Conservation (phyloP, 2,329 filamentous ascomycete genomes). For the Apiospora sp. region DNA sequence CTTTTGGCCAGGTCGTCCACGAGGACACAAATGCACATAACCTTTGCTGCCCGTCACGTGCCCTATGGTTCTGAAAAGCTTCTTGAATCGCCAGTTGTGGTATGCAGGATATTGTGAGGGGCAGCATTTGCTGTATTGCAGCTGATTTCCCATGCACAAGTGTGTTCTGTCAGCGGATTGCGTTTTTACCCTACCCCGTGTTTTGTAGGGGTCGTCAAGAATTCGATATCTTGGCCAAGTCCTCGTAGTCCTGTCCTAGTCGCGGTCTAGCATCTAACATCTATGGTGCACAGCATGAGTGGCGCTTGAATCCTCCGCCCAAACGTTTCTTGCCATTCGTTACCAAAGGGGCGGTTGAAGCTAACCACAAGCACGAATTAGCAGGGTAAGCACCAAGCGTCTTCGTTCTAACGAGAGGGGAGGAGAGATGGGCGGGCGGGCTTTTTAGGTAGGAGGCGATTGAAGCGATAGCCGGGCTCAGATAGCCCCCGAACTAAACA, state of each 20-base stretch:
- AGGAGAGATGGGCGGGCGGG: slow-evolving; percentile 1
- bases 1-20: not conserved
- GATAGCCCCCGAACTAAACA: slow-evolving; percentile 1
- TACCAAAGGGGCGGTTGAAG: slow-evolving; percentile 13
- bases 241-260: not conserved
- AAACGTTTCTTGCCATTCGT: slow-evolving; percentile 20
- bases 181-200: not conserved
- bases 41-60: slow-evolving; percentile 4
- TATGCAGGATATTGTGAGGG: not conserved
- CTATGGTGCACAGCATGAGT: slow-evolving; percentile 17
- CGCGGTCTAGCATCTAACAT: not conserved
- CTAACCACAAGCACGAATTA: slow-evolving; percentile 15
- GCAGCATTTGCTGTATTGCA: not conserved
- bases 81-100: slow-evolving; percentile 17
- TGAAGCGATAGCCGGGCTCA: slow-evolving; percentile 16
- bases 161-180: not conserved
- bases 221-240: not conserved
- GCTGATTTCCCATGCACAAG: not conserved
- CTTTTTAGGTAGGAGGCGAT: slow-evolving; percentile 6
- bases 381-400: slow-evolving; percentile 9
- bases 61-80: not conserved
- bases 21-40: not conserved
- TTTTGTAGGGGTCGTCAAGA: not conserved
- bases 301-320: slow-evolving; percentile 16
- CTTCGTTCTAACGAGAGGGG: slow-evolving; percentile 17